Evolutionary conservation across 495 filamentous ascomycete genomes (phyloP), one percentile per base, ranked within the genome.

Genomic region (Parathielavia hyrcaniae): DNA sequence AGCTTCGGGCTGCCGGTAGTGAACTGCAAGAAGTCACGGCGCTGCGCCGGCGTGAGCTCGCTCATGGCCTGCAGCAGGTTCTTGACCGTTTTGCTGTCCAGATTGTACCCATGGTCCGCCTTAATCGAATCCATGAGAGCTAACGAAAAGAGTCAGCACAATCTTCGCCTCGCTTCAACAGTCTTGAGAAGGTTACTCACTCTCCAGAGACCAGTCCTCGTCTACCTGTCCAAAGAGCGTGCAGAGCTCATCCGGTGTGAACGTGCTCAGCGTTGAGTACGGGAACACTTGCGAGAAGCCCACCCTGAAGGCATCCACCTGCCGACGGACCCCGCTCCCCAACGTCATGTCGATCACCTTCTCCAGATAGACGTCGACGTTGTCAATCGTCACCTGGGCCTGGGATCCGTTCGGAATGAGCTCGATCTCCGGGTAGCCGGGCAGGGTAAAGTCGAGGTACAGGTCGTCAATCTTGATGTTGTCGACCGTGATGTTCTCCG

Each of bases 61-160:
- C 91, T 96, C 95, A 99, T 97, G 17, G 85, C 85, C 66, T 97
- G 91, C 4, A 99, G 81, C 61, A 99, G 67, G 64, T 99, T 97
- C 41, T 83, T 89, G 36, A 99, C 93, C 59, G 90, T 96, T 77
- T 86, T 90, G 78, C 95, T 97, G 64, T 99, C 95, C 85, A 99
- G 93, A 62, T 97, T 97, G 77, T 90, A 99, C 5, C 95, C 95
- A 69, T 99, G 95, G 66, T 99, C 95, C n/a, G 95, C 95, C 77
- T 97, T 99, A 73, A 99, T 91, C 2, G 92, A 96, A 67, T 99
- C 95, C 83, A 92, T 95, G 23, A 98, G 79, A 39, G 93, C 89
- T 95, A 22, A 26, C 6, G n/a, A 40, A 20, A 9, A 32, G 4
- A 20, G 59, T 67, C 55, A 67, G 59, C 46, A 59, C 2, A 43